Conservation (phyloP, 2,329 filamentous ascomycete species). For the Neoscytalidium dimidiatum region DNA sequence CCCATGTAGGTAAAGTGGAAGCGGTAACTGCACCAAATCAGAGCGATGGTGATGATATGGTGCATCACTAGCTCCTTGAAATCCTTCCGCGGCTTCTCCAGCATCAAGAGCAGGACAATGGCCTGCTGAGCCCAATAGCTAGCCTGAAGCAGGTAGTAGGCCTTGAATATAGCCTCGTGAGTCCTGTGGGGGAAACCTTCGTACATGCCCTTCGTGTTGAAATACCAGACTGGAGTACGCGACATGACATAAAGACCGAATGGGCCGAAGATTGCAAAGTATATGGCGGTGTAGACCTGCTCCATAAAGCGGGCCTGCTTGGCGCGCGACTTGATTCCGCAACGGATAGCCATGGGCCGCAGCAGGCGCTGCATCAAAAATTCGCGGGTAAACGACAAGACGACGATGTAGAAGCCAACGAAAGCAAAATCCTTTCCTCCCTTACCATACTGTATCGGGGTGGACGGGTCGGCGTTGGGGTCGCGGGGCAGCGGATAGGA, state of each 20-base stretch:
- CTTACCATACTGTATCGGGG: constrained; percentile 74
- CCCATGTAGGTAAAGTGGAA: constrained; percentile 98
- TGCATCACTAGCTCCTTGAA: constrained; percentile 92
- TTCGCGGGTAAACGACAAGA: constrained; percentile 90
- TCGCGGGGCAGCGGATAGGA: constrained; percentile 73
- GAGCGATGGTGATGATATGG: constrained; percentile 81
- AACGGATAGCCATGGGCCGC: constrained; percentile 70
- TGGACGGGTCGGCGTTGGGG: constrained; percentile 47
- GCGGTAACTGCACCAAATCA: constrained; percentile 86
- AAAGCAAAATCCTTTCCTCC: constrained; percentile 85
- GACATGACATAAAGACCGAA: constrained; percentile 90
- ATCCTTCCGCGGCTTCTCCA: constrained; percentile 93
- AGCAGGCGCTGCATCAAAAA: constrained; percentile 93
- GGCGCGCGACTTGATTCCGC: constrained; percentile 68
- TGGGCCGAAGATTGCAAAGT: constrained; percentile 81
- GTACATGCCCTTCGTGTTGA: constrained; percentile 89
- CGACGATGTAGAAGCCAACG: constrained; percentile 83
- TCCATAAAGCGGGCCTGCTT: constrained; percentile 96
- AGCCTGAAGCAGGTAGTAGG: constrained; percentile 93
- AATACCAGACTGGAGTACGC: constrained; percentile 91
- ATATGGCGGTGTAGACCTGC: constrained; percentile 90
- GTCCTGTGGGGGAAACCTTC: constrained; percentile 81
- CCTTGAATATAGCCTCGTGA: constrained; percentile 82
- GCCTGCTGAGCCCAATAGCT: constrained; percentile 96
- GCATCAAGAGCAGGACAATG: constrained; percentile 79